Conservation (phyloP, 768 basidiomycete species). For the Suillus hirtellus region DNA sequence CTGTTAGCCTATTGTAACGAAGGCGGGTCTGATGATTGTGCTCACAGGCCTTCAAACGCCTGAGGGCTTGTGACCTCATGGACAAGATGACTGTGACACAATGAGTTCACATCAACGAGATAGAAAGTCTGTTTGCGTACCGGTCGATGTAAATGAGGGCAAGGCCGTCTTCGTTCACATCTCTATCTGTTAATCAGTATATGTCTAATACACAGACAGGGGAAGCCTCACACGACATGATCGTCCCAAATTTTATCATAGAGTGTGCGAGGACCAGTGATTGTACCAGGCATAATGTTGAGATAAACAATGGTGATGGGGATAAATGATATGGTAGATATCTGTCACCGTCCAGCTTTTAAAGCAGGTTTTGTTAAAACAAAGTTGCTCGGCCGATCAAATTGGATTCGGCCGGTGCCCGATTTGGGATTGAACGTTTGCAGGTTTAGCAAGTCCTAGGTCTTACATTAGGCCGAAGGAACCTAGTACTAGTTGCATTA, state of each 20-base stretch:
- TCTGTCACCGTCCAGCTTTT: not conserved
- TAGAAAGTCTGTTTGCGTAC: constrained; percentile 36
- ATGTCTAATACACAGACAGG: constrained; percentile 11
- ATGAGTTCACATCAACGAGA: not conserved
- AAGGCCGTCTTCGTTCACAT: constrained; percentile 72
- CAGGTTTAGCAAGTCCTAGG: too few species aligned
- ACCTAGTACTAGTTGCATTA: too few species aligned
- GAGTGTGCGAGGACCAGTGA: constrained; percentile 74
- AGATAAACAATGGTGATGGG: constrained; percentile 9
- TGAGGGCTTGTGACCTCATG: constrained; percentile 96
- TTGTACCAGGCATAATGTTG: constrained; percentile 52
- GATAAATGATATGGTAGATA: constrained; percentile 7
- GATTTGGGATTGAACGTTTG: not conserved
- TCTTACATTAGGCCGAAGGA: too few species aligned
- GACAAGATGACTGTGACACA: constrained; percentile 51
- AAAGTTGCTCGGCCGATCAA: constrained; percentile 4
- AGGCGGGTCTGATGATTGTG: constrained; percentile 13
- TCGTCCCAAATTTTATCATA: constrained; percentile 99
- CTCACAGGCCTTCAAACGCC: constrained; percentile 85
- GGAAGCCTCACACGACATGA: constrained; percentile 76
- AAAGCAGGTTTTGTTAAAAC: constrained; percentile 10
- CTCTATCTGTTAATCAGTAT: constrained; percentile 40
- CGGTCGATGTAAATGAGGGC: constrained; percentile 84
- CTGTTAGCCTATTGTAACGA: constrained; percentile 16
- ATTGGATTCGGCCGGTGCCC: not conserved